These are phyloP conservation scores for Coemansia furcata DNA, from an alignment of 192 early-diverging fungal genomes.

Conservation along the genomic window DNA sequence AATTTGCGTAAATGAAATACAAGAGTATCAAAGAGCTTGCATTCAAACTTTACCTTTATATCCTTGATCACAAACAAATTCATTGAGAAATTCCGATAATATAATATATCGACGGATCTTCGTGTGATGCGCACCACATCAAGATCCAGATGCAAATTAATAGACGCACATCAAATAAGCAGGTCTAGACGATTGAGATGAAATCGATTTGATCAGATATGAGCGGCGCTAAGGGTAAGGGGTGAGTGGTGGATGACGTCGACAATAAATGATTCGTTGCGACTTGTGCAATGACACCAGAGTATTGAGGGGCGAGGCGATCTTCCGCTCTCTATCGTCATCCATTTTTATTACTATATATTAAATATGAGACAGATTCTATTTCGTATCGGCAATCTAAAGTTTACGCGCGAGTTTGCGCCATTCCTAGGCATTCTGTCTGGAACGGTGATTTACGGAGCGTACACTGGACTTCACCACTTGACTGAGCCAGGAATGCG, in stretches of 20 bases:
- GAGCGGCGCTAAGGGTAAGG: background rate
- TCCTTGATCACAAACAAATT: background rate
- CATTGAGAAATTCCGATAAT: too few relatives aligned
- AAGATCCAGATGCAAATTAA: background rate
- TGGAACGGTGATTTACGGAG: slow-evolving; percentile 12
- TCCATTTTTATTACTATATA: background rate
- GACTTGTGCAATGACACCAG: background rate
- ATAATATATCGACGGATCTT: background rate
- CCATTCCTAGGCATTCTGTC: slow-evolving; percentile 9
- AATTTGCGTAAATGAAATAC: background rate
- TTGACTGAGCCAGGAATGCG: slow-evolving; percentile 16
- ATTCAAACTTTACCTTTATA: background rate
- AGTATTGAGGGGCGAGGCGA: background rate
- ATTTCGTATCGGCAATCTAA: slow-evolving; percentile 25
- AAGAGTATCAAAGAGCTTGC: background rate
- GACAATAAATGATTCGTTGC: background rate
- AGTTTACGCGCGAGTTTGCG: slow-evolving; percentile 12
- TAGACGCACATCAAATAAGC: background rate
- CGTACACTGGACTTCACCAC: slow-evolving; percentile 18
- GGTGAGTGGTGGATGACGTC: background rate
- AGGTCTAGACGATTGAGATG: background rate
- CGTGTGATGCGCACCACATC: background rate
- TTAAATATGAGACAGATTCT: slow-evolving; percentile 7
- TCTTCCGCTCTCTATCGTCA: background rate
- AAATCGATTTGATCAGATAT: background rate